phyloP scores from a whole-genome alignment of 177 flowering plant genomes.

The Vitis hybrid region DNA sequence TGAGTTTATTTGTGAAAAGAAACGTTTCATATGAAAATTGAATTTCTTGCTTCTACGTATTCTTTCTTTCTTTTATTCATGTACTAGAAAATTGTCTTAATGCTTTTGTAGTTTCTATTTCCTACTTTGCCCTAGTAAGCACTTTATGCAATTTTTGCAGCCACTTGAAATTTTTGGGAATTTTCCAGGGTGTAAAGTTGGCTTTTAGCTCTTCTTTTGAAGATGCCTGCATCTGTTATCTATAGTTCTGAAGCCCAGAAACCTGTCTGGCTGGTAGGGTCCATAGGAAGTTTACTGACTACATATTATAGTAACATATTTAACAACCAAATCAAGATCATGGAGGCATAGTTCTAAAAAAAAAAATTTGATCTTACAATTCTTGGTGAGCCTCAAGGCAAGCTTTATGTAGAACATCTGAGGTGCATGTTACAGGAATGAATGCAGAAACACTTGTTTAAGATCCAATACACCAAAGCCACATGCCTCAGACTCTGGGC shows the following conservation, averaged over 20 bases:
- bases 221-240: not conserved
- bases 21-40: not conserved
- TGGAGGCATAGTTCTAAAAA: not conserved
- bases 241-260: not conserved
- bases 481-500: no score
- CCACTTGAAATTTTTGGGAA: not conserved
- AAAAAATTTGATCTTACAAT: no score
- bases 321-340: no score
- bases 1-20: not conserved
- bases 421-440: no score
- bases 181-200: not conserved
- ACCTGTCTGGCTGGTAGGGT: not conserved
- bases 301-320: no score
- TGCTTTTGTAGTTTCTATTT: not conserved
- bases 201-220: not conserved
- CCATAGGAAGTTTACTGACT: no score
- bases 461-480: no score
- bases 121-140: not conserved
- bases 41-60: not conserved
- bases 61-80: not conserved
- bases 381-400: no score
- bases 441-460: no score
- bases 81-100: not conserved
- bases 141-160: not conserved
- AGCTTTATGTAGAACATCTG: no score